These are phyloP conservation scores for Lenzites betulinus DNA, from an alignment of 768 basidiomycete species.

Conservation along the genomic window DNA sequence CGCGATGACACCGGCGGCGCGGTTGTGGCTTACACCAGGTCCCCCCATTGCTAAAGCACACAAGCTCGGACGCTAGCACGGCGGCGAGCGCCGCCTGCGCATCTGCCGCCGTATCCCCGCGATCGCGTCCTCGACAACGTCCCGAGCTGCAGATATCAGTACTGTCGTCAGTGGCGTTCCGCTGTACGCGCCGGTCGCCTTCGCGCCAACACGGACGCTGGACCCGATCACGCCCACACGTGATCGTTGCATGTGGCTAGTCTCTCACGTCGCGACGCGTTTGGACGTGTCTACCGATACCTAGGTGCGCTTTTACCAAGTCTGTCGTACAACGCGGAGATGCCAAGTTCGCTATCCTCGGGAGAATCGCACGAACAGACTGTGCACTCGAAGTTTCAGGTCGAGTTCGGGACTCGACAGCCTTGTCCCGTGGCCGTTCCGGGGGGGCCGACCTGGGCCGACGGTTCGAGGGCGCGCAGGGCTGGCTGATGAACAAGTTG, in stretches of 20 bases:
- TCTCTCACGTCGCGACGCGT: constrained; percentile 9
- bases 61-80: neutral
- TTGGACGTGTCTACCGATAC: constrained; percentile 7
- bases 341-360: constrained; percentile 11
- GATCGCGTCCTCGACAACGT: neutral
- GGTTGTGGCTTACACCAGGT: neutral
- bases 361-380: constrained; percentile 13
- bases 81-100: neutral
- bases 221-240: constrained; percentile 10
- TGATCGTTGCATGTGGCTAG: constrained; percentile 25
- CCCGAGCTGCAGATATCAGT: too few species aligned
- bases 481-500: constrained; percentile 3
- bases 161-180: constrained; percentile 11
- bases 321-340: constrained; percentile 6
- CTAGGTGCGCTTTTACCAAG: constrained; percentile 3
- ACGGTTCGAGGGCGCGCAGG: constrained; percentile 4
- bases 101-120: constrained; percentile 1
- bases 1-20: constrained; percentile 4
- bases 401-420: constrained; percentile 6
- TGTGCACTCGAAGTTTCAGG: constrained; percentile 2
- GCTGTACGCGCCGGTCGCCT: neutral
- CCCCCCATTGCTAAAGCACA: neutral
- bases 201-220: neutral
- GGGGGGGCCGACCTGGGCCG: neutral
- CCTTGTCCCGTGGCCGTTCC: neutral